Percentiles rank a stretch among this genome's conserved stretches.
Conservation (phyloP, 2,329 filamentous ascomycete genomes). For the Remersonia thermophila region DNA sequence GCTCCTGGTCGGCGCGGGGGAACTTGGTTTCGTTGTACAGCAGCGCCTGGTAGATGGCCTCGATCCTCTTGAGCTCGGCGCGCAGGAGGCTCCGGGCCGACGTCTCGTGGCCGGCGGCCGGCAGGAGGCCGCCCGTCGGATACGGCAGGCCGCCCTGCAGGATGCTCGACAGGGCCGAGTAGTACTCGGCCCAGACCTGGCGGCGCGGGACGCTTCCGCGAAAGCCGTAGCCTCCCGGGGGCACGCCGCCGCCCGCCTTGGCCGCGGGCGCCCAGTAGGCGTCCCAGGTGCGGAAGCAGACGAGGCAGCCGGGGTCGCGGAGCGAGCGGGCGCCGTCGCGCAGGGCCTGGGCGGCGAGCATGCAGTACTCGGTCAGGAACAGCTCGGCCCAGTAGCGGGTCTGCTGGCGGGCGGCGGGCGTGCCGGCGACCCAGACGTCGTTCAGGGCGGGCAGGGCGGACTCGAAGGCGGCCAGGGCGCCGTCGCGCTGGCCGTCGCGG, state of each 20-base stretch:
- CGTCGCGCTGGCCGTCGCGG: conserved; percentile 34
- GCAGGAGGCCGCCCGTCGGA: conserved; percentile 30
- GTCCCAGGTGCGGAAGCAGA: conserved; percentile 54
- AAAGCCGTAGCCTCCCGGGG: conserved; percentile 44
- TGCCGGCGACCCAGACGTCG: conserved; percentile 36
- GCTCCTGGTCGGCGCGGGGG: conserved; percentile 68
- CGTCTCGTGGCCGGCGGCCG: conserved; percentile 26
- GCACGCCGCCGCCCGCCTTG: conserved; percentile 5
- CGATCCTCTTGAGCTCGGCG: conserved; percentile 66
- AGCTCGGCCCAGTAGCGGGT: conserved; percentile 69
- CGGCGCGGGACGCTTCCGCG: conserved; percentile 49
- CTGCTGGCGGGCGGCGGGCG: conserved; percentile 41
- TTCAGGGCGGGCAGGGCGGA: conserved; percentile 53
- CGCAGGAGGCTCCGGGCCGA: conserved; percentile 53
- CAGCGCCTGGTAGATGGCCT: conserved; percentile 66
- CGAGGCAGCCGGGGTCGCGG: conserved; percentile 40
- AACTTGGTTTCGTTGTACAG: conserved; percentile 71
- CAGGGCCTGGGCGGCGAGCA: conserved; percentile 50
- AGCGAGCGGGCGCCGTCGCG: conserved; percentile 38
- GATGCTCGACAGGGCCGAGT: conserved; percentile 64
- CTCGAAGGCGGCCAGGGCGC: conserved; percentile 55
- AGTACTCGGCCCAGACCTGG: conserved; percentile 76
- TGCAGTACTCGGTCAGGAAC: conserved; percentile 61
- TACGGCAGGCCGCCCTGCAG: conserved; percentile 55
- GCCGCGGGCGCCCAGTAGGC: conserved; percentile 46